Percentiles rank a stretch among this genome's conserved stretches.
phyloP scores from a whole-genome alignment of 2,329 filamentous ascomycete species.

The Aspergillus ruber region DNA sequence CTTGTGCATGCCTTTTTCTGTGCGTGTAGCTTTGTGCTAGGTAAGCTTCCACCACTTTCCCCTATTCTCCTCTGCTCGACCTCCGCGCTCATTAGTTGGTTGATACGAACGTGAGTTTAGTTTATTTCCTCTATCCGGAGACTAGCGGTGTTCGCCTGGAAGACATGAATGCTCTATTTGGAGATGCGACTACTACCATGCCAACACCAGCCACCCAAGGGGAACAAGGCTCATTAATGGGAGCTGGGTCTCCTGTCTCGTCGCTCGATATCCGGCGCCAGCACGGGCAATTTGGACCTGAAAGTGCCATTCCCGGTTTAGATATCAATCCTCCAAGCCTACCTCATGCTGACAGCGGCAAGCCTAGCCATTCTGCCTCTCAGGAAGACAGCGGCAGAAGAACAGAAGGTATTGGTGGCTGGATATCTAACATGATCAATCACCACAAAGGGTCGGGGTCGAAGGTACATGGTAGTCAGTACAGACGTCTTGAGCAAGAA shows the following conservation, averaged over 20 bases:
- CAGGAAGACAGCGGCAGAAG: constrained; percentile 28
- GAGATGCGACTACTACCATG: constrained; percentile 79
- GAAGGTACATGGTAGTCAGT: constrained; percentile 36
- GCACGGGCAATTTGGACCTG: constrained; percentile 47
- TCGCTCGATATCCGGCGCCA: constrained; percentile 62
- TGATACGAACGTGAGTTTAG: constrained; percentile 41
- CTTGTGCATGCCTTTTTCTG: constrained; percentile 96
- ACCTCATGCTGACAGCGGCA: constrained; percentile 43
- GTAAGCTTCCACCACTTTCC: constrained; percentile 51
- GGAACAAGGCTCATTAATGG: constrained; percentile 77
- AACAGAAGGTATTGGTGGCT: constrained; percentile 58
- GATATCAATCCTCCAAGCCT: constrained; percentile 73
- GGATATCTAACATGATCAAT: constrained; percentile 63
- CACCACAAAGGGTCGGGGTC: constrained; percentile 38
- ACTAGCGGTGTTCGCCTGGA: constrained; percentile 92
- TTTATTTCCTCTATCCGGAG: constrained; percentile 96
- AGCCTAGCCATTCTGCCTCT: constrained; percentile 33
- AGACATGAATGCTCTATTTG: constrained; percentile 93
- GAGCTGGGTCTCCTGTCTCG: constrained; percentile 69
- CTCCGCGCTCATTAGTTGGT: neutral
- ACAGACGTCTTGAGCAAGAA: constrained; percentile 43
- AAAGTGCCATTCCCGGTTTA: constrained; percentile 69
- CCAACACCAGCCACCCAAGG: constrained; percentile 70
- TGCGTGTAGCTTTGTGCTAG: constrained; percentile 87
- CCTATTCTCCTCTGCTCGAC: neutral